Evolutionary conservation across 139 green algal species (phyloP), one percentile per base, ranked within the genome.

Genomic region (Coccomyxa sp.): DNA sequence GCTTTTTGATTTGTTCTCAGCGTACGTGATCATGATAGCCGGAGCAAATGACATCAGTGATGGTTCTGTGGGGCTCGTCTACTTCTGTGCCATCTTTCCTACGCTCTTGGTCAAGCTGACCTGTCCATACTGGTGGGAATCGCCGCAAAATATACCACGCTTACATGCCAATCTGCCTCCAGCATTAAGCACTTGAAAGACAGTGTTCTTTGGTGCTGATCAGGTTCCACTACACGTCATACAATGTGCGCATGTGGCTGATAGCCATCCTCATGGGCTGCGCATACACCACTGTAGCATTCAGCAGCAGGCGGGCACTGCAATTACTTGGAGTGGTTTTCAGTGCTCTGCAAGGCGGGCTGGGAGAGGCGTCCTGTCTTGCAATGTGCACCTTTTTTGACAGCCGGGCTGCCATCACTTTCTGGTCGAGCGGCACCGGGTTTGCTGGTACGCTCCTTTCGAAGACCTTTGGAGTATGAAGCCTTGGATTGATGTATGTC

Each of bases 1-100:
- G 7, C 38, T 51, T 51, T 7, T 51, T 3, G 38, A 11, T 51
- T 3, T 51, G 38, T 71, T 0, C 71, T 58, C 84, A 89, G 88
- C 83, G 10, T 94, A 94, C 31, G 89, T 94, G 4, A 91, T 94
- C 68, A 93, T 93, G 91, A 85, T 94, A 23, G 91, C 91, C 66
- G 82, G 89, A 16, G 92, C 91, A 15, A 92, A 89, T 77, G 83
- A 89, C 23, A 92, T 95, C 38, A 87, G 82, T 13, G 67, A 82
- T 0, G 83, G 83, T 28, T 87, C 88, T n/a, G 92, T 93, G 0
- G 92, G 91, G 15, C 67, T 93, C 23, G 89, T 93, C 18, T 95
- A 93, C 84, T 82, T 94, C 0, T 85, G 57, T 23, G 92, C 92
- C 9, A 89, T 94, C 23, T 76, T 84, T 0, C 92, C 92, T 0